These are phyloP conservation scores for Coemansia sp. DNA, from an alignment of 192 early-diverging fungal species.

Conservation along the genomic window DNA sequence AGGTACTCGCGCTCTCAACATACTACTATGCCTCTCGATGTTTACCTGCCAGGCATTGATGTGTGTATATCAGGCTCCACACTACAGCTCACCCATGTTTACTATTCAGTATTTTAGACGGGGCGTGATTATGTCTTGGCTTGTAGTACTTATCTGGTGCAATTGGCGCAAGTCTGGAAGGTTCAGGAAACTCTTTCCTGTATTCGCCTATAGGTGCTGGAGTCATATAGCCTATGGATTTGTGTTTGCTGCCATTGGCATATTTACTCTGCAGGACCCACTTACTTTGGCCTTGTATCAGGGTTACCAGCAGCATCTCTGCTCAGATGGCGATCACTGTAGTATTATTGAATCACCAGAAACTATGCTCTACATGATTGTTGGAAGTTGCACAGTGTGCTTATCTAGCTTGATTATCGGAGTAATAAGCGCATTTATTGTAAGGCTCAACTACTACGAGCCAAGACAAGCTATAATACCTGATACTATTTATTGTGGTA, in stretches of 20 bases:
- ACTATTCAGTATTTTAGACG: not conserved
- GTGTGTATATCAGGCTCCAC: not conserved
- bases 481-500: too few relatives aligned
- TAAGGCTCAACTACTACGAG: not conserved
- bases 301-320: not conserved
- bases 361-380: not conserved
- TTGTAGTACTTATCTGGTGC: not conserved
- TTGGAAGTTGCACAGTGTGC: not conserved
- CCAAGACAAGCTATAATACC: too few relatives aligned
- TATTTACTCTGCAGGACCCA: not conserved
- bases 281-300: not conserved
- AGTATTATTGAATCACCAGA: not conserved
- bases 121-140: not conserved
- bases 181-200: not conserved
- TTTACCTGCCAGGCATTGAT: not conserved
- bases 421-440: not conserved
- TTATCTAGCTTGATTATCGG: not conserved
- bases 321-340: not conserved
- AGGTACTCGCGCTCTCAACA: not conserved
- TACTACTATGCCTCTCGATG: not conserved
- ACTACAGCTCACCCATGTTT: not conserved
- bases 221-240: not conserved
- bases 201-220: not conserved
- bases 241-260: not conserved
- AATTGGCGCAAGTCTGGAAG: not conserved